These are phyloP conservation scores for Fusarium transvaalense DNA, from an alignment of 2,329 filamentous ascomycete genomes.

Conservation along the genomic window DNA sequence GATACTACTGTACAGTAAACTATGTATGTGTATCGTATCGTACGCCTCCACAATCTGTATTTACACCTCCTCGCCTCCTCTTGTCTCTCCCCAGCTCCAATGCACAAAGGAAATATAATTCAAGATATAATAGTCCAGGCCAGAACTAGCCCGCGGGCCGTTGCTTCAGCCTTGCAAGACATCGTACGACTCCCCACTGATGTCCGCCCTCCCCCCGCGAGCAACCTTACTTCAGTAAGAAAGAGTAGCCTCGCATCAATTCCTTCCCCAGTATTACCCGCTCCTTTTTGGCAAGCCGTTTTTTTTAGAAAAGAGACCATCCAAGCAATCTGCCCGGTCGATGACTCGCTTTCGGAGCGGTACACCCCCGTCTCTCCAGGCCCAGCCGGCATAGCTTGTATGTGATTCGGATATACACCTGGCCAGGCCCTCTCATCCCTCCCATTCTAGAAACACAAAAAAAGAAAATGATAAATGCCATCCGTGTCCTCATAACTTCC, in stretches of 20 bases:
- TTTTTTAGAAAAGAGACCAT: slow-evolving; percentile 32
- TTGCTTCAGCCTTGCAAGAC: slow-evolving; percentile 47
- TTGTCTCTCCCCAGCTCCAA: slow-evolving; percentile 19
- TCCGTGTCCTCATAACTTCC: slow-evolving; percentile 51
- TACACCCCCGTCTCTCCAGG: slow-evolving; percentile 41
- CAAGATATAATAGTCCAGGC: slow-evolving; percentile 28
- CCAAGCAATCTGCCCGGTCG: slow-evolving; percentile 32
- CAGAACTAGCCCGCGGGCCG: slow-evolving; percentile 42
- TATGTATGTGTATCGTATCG: slow-evolving; percentile 30
- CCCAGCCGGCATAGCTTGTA: slow-evolving; percentile 19
- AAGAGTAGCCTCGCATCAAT: slow-evolving; percentile 47
- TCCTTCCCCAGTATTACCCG: slow-evolving; percentile 49
- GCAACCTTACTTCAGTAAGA: slow-evolving; percentile 36
- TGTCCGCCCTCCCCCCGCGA: slow-evolving; percentile 41
- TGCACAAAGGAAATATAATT: slow-evolving; percentile 48
- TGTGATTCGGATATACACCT: slow-evolving; percentile 21
- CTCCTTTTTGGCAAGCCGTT: slow-evolving; percentile 36
- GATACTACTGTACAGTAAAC: slow-evolving; percentile 15
- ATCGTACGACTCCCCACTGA: slow-evolving; percentile 49
- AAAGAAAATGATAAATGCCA: slow-evolving; percentile 45
- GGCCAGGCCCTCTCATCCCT: slow-evolving; percentile 15
- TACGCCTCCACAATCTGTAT: slow-evolving; percentile 42
- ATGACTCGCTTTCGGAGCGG: slow-evolving; percentile 41
- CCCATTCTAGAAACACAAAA: slow-evolving; percentile 29
- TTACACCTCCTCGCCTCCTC: slow-evolving; percentile 32